Evolutionary conservation across 257 asterid species (phyloP), one percentile per base, ranked within the genome.

Genomic region (Voacanga thouarsii): DNA sequence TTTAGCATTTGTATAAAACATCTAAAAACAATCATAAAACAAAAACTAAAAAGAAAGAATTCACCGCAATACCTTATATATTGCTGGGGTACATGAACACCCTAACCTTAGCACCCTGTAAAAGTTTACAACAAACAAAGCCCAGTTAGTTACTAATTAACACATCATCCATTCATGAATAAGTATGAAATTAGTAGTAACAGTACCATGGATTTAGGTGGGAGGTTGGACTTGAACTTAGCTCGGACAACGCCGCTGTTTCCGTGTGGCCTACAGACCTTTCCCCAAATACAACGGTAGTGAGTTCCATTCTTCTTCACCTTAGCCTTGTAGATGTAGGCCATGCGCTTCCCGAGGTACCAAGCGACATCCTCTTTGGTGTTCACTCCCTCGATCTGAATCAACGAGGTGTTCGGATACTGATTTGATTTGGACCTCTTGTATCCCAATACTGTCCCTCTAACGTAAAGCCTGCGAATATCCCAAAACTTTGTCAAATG

Each of bases 221-320:
- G 97, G 44, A 92, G 87, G 68, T 92, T 92, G 23, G 94, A 87
- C 78, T 83, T 92, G 92, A 91, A 89, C 81, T 86, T 88, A 21
- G 96, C 97, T 15, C 97, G 90, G 60, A 93, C 96, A 28, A 93
- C 90, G 26, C 97, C 97, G 14, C 97, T 91, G 84, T 93, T 93
- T 2, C 97, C 97, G 21, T 93, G 97, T 21, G 97, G 97, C 78
- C 97, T 88, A 12, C 84, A 73, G 15, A 91, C 96, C 82, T 93
- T 93, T 0, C 98, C 98, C 97, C 96, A 94, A 79, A 94, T 94
- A 86, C 98, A 92, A 24, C 97, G 95, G 73, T 94, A 94, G 80
- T 92, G 94, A 12, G 98, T 86, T 47, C 96, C 96, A 41, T 86
- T 76, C 90, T 87, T 85, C 94, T 93, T 91, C 15, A 89, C 93